Evolutionary conservation across 345 rosid species (phyloP).

Genomic region (Mercurialis annua): DNA sequence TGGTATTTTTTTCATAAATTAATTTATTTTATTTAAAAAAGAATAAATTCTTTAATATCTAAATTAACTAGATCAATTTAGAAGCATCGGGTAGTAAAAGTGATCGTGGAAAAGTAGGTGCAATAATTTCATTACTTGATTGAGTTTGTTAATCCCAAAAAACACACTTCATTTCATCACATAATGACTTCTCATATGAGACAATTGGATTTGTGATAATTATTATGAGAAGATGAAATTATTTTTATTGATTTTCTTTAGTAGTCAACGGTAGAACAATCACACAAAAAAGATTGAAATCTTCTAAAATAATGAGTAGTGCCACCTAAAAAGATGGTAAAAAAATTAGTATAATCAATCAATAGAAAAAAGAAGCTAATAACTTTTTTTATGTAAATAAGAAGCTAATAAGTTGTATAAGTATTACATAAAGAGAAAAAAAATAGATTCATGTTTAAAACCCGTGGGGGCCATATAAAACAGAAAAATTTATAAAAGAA

Average conservation of each 20-base stretch:
- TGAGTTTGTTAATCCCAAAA: slow-evolving; percentile 14
- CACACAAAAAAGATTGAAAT: slow-evolving; percentile 12
- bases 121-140: slow-evolving; percentile 24
- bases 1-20: too few species aligned
- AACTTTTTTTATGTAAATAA: not conserved
- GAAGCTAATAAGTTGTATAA: not conserved
- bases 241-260: not conserved
- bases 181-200: slow-evolving; percentile 4
- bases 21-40: too few species aligned
- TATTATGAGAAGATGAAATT: slow-evolving; percentile 4
- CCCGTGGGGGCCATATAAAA: too few species aligned
- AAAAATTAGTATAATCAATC: too few species aligned
- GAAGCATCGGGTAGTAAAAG: not conserved
- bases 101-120: slow-evolving; percentile 1
- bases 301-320: slow-evolving; percentile 12
- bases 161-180: slow-evolving; percentile 11
- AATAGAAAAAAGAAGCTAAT: not conserved
- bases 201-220: slow-evolving; percentile 8
- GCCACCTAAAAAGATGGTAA: not conserved
- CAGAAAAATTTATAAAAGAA: too few species aligned
- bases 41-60: too few species aligned
- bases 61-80: not conserved
- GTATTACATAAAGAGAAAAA: not conserved
- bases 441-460: too few species aligned
- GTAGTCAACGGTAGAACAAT: slow-evolving; percentile 21